These are phyloP conservation scores for Ophiostoma perfectum DNA, from an alignment of 2,329 filamentous ascomycete genomes.

Conservation along the genomic window DNA sequence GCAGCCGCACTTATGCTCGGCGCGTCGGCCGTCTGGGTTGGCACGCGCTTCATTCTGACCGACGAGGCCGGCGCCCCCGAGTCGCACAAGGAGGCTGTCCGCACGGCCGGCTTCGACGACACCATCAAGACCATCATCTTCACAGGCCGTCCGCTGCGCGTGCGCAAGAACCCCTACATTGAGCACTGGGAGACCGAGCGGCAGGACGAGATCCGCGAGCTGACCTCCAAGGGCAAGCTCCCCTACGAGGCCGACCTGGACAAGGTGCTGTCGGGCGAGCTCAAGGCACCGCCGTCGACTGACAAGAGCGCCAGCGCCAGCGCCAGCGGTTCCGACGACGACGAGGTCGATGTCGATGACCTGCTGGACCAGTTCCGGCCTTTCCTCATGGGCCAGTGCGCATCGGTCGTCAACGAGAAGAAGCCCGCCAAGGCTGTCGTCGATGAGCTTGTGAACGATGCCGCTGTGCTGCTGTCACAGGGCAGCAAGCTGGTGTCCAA, in stretches of 20 bases:
- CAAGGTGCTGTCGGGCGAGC: constrained; percentile 61
- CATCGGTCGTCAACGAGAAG: constrained; percentile 87
- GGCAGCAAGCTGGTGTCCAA: constrained; percentile 64
- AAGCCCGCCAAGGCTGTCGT: constrained; percentile 87
- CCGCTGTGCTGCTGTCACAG: constrained; percentile 62
- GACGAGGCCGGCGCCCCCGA: constrained; percentile 93
- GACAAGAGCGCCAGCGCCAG: constrained; percentile 57
- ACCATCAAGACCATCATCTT: constrained; percentile 98
- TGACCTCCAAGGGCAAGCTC: constrained; percentile 82
- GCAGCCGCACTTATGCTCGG: constrained; percentile 90
- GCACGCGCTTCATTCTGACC: constrained; percentile 88
- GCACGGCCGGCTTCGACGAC: constrained; percentile 87
- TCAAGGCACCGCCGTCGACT: constrained; percentile 57
- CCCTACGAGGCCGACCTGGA: constrained; percentile 94
- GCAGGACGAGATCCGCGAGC: constrained; percentile 80
- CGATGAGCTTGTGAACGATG: constrained; percentile 86
- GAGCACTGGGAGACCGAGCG: constrained; percentile 94
- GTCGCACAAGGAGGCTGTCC: constrained; percentile 91
- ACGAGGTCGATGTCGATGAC: constrained; percentile 70
- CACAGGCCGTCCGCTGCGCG: constrained; percentile 89
- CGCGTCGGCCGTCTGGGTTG: constrained; percentile 89
- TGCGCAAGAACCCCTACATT: constrained; percentile 91
- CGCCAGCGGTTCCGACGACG: constrained; percentile 54
- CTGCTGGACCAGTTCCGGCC: constrained; percentile 86
- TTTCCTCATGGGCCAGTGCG: constrained; percentile 94